Conservation (phyloP, 2,329 filamentous ascomycete species). For the Trichoderma sp. region DNA sequence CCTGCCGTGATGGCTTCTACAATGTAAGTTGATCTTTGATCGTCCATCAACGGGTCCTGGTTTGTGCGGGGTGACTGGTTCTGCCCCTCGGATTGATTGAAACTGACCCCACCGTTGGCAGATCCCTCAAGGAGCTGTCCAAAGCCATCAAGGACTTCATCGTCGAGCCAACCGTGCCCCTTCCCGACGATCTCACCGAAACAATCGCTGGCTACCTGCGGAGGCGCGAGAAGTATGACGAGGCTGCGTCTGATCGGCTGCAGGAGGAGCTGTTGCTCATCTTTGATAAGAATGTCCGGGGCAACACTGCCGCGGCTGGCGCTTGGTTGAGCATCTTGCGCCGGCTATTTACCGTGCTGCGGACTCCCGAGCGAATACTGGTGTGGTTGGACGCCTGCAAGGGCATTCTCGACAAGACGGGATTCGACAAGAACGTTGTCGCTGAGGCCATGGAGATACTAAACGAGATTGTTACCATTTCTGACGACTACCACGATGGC, state of each 20-base stretch:
- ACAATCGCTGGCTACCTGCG: slow-evolving; percentile 66
- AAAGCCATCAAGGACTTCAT: slow-evolving; percentile 56
- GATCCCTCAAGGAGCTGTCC: slow-evolving; percentile 59
- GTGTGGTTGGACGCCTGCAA: slow-evolving; percentile 67
- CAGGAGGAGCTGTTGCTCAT: slow-evolving; percentile 69
- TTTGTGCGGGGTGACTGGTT: not conserved
- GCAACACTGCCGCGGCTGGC: slow-evolving; percentile 55
- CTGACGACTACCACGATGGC: slow-evolving; percentile 53
- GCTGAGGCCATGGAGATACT: slow-evolving; percentile 64
- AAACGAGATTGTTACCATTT: slow-evolving; percentile 62
- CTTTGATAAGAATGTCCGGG: slow-evolving; percentile 63
- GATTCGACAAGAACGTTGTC: slow-evolving; percentile 61
- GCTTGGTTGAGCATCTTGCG: slow-evolving; percentile 69
- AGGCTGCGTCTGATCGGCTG: slow-evolving; percentile 65
- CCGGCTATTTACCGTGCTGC: slow-evolving; percentile 62
- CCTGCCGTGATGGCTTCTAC: slow-evolving; percentile 29
- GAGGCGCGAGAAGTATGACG: slow-evolving; percentile 66
- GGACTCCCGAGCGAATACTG: slow-evolving; percentile 59
- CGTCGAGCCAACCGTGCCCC: slow-evolving; percentile 52
- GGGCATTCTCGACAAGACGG: slow-evolving; percentile 45
- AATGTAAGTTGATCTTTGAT: slow-evolving; percentile 28
- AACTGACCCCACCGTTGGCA: slow-evolving; percentile 32
- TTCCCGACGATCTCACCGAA: slow-evolving; percentile 63
- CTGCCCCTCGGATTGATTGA: slow-evolving; percentile 21
- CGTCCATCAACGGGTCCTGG: not conserved